Percentiles rank a stretch among this genome's conserved stretches.
Conservation (phyloP, 1,284 basidiomycete species). For the Termitomyces sp. region DNA sequence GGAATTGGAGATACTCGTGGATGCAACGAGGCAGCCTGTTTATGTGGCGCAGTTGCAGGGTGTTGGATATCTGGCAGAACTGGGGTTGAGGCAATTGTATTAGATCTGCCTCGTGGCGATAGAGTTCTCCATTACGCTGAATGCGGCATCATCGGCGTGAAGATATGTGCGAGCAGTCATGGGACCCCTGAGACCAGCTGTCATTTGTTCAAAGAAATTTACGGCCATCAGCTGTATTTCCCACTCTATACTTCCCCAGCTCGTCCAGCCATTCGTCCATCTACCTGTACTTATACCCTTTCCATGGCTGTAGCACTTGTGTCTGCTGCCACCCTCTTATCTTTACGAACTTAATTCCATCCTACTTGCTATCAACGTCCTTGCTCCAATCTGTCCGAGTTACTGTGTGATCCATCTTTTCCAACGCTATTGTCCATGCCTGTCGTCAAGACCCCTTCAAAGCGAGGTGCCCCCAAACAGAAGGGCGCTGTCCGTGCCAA, state of each 20-base stretch:
- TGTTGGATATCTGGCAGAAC: background rate
- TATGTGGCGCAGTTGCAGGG: constrained; percentile 12
- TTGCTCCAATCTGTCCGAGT: background rate
- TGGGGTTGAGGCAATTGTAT: constrained; percentile 5
- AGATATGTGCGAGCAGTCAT: background rate
- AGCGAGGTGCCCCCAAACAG: constrained; percentile 54
- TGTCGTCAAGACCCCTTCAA: constrained; percentile 23
- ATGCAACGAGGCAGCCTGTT: background rate
- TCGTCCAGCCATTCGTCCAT: constrained; percentile 7
- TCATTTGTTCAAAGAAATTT: background rate
- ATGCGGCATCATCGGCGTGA: background rate
- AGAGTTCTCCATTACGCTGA: background rate
- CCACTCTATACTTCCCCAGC: constrained; percentile 4
- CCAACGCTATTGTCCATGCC: constrained; percentile 23
- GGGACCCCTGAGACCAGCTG: constrained; percentile 11
- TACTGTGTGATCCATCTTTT: background rate
- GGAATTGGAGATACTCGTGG: background rate
- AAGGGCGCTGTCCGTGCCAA: constrained; percentile 78
- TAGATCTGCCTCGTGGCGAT: constrained; percentile 2
- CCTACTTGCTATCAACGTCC: constrained; percentile 5
- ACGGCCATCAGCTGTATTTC: constrained; percentile 10
- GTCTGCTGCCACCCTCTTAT: constrained; percentile 10
- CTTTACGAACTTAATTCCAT: background rate
- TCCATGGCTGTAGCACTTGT: constrained; percentile 13
- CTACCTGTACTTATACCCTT: constrained; percentile 19